These are phyloP conservation scores for Lachancea kluyveri DNA, from an alignment of 805 yeast genomes.

Conservation along the genomic window DNA sequence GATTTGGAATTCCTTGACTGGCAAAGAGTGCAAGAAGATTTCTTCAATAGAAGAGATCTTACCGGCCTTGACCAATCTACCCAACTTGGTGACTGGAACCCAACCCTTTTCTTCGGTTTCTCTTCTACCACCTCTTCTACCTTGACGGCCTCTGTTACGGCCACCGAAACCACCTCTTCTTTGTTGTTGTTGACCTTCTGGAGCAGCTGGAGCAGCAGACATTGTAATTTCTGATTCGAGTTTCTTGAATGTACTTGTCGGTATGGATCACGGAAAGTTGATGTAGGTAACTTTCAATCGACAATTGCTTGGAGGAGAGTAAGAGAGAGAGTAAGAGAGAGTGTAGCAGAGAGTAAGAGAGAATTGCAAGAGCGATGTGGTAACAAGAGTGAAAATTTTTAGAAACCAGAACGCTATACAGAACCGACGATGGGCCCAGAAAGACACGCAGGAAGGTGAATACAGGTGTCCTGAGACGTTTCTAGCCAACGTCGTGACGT, in stretches of 20 bases:
- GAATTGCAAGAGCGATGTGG: too few species aligned
- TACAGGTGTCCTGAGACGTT: too few species aligned
- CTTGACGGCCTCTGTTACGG: conserved; percentile 50
- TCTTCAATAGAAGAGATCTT: conserved; percentile 95
- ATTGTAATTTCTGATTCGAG: conserved; percentile 22
- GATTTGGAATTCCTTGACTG: conserved; percentile 99
- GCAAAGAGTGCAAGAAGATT: conserved; percentile 98
- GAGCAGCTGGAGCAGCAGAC: conserved; percentile 39
- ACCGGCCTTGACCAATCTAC: conserved; percentile 99
- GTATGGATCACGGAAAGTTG: conserved; percentile 49
- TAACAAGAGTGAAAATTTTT: too few species aligned
- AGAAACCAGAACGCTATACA: too few species aligned
- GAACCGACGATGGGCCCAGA: too few species aligned
- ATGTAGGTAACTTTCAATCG: conserved; percentile 51
- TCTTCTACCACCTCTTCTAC: conserved; percentile 73
- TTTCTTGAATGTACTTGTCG: conserved; percentile 31
- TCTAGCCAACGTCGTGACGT: too few species aligned
- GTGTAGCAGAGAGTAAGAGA: too few species aligned
- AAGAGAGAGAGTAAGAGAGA: background rate
- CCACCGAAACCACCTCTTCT: conserved; percentile 50
- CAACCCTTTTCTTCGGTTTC: conserved; percentile 96
- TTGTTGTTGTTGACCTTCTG: conserved; percentile 26
- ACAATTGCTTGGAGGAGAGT: conserved; percentile 19
- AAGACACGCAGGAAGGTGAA: too few species aligned
- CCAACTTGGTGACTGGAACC: conserved; percentile 99